phyloP scores from a whole-genome alignment of 345 rosid genomes.

The Raphanus raphanistrum region DNA sequence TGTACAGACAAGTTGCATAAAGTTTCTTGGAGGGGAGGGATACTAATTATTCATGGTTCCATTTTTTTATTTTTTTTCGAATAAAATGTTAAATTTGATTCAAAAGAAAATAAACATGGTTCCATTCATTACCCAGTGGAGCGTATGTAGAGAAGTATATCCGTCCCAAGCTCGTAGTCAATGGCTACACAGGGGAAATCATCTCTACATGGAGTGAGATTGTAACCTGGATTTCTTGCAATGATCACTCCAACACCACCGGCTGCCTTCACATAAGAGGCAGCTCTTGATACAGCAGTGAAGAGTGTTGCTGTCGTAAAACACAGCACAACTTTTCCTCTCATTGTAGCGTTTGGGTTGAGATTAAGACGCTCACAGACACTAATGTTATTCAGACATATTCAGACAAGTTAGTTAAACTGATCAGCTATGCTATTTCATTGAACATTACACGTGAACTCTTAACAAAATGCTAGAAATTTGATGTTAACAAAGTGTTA shows the following conservation, averaged over 20 bases:
- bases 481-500: too few relatives aligned
- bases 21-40: not conserved
- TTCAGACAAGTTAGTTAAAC: not conserved
- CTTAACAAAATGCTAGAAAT: too few relatives aligned
- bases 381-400: not conserved
- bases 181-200: constrained; percentile 38
- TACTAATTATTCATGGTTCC: not conserved
- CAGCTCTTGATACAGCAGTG: constrained; percentile 31
- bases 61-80: too few relatives aligned
- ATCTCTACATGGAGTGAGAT: constrained; percentile 25
- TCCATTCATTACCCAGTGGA: constrained; percentile 34
- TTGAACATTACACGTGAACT: too few relatives aligned
- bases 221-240: constrained; percentile 32
- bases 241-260: constrained; percentile 43
- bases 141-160: constrained; percentile 35
- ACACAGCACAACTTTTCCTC: constrained; percentile 42
- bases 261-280: constrained; percentile 20
- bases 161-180: constrained; percentile 37
- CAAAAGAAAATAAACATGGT: too few relatives aligned
- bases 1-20: not conserved
- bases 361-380: constrained; percentile 3
- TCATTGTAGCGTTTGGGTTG: constrained; percentile 4
- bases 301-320: constrained; percentile 21
- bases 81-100: too few relatives aligned
- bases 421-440: not conserved